A percentile compares a stretch with the other conserved stretches of the same genome.
Evolutionary conservation across 345 rosid species (phyloP).

Genomic region (Syzygium aromaticum): DNA sequence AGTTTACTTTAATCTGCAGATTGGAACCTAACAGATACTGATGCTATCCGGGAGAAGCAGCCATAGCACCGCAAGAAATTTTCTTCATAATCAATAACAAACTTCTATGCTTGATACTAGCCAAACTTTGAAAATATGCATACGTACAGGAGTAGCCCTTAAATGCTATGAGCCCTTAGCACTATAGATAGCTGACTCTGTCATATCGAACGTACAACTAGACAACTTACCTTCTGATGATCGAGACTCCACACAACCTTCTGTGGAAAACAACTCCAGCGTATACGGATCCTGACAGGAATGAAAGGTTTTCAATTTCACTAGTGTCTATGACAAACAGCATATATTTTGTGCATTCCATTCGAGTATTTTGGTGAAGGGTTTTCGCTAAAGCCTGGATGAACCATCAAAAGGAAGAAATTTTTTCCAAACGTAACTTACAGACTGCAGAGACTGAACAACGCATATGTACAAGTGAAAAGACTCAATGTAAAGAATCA

Average conservation of each 20-base stretch:
- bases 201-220: neutral
- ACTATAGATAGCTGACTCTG: neutral
- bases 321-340: neutral
- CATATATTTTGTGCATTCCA: neutral
- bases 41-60: neutral
- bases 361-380: neutral
- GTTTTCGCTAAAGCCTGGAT: neutral
- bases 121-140: neutral
- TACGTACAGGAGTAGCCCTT: neutral
- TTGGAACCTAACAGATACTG: neutral
- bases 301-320: neutral
- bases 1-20: neutral
- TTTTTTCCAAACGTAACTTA: neutral
- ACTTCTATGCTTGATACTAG: neutral
- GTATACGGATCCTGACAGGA: conserved; percentile 63
- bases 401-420: neutral
- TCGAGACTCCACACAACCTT: conserved; percentile 75
- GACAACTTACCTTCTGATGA: conserved; percentile 66
- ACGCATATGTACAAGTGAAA: neutral
- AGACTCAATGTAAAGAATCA: neutral
- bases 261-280: conserved; percentile 79
- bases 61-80: neutral
- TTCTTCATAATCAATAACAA: neutral
- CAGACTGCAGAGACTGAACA: neutral
- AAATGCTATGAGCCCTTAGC: neutral